phyloP scores from a whole-genome alignment of 805 yeast species.

The Spathaspora passalidarum region DNA sequence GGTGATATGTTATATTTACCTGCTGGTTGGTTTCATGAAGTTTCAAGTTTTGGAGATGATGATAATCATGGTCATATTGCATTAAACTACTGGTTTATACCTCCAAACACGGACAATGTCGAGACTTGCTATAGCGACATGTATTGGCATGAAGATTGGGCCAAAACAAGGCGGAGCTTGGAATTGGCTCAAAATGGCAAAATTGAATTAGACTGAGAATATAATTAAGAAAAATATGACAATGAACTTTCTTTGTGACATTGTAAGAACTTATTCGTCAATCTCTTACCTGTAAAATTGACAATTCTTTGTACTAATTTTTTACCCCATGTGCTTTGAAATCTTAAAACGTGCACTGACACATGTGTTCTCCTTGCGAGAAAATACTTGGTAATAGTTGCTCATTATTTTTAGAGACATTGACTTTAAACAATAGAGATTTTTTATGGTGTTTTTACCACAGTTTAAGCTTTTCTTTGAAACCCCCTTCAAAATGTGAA shows the following conservation, averaged over 20 bases:
- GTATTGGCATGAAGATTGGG: slow-evolving; percentile 55
- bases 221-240: neutral
- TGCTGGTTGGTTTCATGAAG: slow-evolving; percentile 83
- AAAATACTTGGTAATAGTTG: too few relatives aligned
- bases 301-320: neutral
- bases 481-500: neutral
- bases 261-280: too few relatives aligned
- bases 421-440: neutral
- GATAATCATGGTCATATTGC: slow-evolving; percentile 50
- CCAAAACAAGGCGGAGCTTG: slow-evolving; percentile 35
- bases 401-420: neutral
- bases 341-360: neutral
- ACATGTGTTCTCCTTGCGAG: neutral
- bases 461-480: neutral
- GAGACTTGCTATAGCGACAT: slow-evolving; percentile 42
- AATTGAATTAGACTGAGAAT: slow-evolving; percentile 1
- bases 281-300: neutral
- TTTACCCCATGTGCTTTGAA: neutral
- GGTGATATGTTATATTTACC: slow-evolving; percentile 73
- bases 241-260: neutral
- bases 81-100: slow-evolving; percentile 71
- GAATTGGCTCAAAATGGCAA: slow-evolving; percentile 8
- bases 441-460: neutral
- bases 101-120: slow-evolving; percentile 45
- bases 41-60: slow-evolving; percentile 48